A percentile compares a stretch with the other conserved stretches of the same genome.
phyloP scores from a whole-genome alignment of 1,139 yeast species.

The Zygoascus sp. region DNA sequence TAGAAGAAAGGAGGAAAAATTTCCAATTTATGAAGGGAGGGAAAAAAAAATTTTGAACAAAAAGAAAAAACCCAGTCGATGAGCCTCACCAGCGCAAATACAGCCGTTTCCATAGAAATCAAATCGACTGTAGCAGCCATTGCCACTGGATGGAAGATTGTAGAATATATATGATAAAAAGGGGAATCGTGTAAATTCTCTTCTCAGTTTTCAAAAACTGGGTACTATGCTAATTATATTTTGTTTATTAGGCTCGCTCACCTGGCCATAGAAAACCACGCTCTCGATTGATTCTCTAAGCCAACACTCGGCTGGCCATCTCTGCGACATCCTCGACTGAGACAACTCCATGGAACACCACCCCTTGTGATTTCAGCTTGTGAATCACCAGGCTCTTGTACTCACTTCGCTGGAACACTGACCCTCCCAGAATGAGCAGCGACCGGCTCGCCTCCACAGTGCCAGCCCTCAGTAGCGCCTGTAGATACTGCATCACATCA shows the following conservation, averaged over 20 bases:
- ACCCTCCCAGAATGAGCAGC: slow-evolving; percentile 18
- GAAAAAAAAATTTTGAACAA: slow-evolving; percentile 7
- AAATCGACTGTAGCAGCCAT: neutral
- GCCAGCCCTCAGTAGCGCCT: slow-evolving; percentile 11
- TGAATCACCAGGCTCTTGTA: neutral
- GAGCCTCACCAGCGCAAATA: slow-evolving; percentile 5
- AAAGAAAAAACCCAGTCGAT: neutral
- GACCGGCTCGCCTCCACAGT: slow-evolving; percentile 12
- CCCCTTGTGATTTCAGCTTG: neutral
- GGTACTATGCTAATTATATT: too few relatives aligned
- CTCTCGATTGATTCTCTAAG: too few relatives aligned
- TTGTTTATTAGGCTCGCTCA: too few relatives aligned
- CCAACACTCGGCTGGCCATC: slow-evolving; percentile 6
- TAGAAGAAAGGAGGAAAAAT: slow-evolving; percentile 8
- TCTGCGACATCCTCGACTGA: slow-evolving; percentile 2
- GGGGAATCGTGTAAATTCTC: too few relatives aligned
- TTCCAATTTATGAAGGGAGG: slow-evolving; percentile 2
- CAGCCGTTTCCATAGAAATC: neutral
- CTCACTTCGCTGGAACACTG: slow-evolving; percentile 13
- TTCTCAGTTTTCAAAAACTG: too few relatives aligned
- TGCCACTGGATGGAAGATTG: neutral
- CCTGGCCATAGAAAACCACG: too few relatives aligned
- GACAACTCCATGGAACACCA: slow-evolving; percentile 1
- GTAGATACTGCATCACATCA: slow-evolving; percentile 10
- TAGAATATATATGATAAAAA: neutral